Conservation (phyloP, 2,329 filamentous ascomycete species). For the Penicillium expansum region DNA sequence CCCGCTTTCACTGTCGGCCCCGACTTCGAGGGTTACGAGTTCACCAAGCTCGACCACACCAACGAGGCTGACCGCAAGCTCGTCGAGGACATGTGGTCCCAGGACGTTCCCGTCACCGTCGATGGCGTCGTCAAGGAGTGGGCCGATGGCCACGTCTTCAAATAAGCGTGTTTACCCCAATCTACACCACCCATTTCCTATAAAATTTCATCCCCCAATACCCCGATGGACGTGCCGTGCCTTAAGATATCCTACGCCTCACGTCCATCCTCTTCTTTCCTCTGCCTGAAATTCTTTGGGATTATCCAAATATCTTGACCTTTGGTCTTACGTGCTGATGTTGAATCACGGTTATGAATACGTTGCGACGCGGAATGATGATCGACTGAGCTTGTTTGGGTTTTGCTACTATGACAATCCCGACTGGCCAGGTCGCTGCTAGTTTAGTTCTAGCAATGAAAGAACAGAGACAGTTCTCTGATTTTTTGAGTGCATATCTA, state of each 20-base stretch:
- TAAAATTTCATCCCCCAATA: slow-evolving; percentile 21
- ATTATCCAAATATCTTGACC: slow-evolving; percentile 17
- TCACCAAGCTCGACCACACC: slow-evolving; percentile 90
- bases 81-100: slow-evolving; percentile 83
- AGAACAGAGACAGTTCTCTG: slow-evolving; percentile 8
- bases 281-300: slow-evolving; percentile 6
- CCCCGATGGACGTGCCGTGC: slow-evolving; percentile 15
- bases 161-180: slow-evolving; percentile 60
- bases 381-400: slow-evolving; percentile 8
- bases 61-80: slow-evolving; percentile 82
- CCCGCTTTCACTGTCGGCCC: slow-evolving; percentile 94
- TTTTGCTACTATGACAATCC: slow-evolving; percentile 3
- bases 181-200: slow-evolving; percentile 5
- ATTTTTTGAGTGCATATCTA: slow-evolving; percentile 1
- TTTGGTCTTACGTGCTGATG: slow-evolving; percentile 25
- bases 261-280: slow-evolving; percentile 9
- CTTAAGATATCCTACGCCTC: slow-evolving; percentile 6
- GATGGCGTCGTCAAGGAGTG: slow-evolving; percentile 85
- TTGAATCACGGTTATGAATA: slow-evolving; percentile 28
- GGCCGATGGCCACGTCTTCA: slow-evolving; percentile 97
- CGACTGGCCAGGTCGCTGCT: slow-evolving; percentile 16
- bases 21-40: slow-evolving; percentile 93
- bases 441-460: slow-evolving; percentile 23
- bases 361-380: slow-evolving; percentile 28
- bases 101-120: slow-evolving; percentile 79